Conservation (phyloP, 345 rosid species). For the Heritiera fomes region DNA sequence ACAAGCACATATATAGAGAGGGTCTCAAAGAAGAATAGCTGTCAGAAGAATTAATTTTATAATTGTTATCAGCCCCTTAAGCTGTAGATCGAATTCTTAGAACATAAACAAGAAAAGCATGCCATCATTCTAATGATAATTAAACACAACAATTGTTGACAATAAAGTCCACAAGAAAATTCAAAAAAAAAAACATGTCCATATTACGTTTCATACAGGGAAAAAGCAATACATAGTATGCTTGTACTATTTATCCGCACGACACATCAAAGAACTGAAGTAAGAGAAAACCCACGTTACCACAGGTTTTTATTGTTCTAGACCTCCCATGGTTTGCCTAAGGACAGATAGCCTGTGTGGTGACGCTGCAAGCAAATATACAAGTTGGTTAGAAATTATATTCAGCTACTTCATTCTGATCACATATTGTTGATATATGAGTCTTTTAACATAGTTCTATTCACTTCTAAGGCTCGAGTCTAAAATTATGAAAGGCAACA, state of each 20-base stretch:
- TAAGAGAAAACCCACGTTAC: neutral
- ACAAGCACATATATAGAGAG: neutral
- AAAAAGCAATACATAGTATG: conserved; percentile 1
- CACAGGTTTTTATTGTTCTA: conserved; percentile 17
- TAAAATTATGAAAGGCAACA: neutral
- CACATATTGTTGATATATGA: neutral
- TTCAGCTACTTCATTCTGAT: neutral
- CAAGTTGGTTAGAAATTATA: neutral
- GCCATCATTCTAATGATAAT: neutral
- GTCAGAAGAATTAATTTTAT: neutral
- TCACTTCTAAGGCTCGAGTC: neutral
- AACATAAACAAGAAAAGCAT: neutral
- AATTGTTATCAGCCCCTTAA: neutral
- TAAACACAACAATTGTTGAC: neutral
- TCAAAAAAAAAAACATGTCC: neutral
- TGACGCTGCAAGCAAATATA: conserved; percentile 36
- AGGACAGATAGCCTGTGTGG: conserved; percentile 31
- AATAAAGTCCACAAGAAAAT: conserved; percentile 12
- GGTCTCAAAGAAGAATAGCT: neutral
- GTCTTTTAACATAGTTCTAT: neutral
- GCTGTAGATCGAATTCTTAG: neutral
- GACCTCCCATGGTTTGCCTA: conserved; percentile 34
- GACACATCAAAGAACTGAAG: neutral
- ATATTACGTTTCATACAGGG: neutral
- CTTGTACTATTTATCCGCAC: neutral